Evolutionary conservation across 306 rosid genomes (phyloP).

Genomic region (Medicago truncatula): DNA sequence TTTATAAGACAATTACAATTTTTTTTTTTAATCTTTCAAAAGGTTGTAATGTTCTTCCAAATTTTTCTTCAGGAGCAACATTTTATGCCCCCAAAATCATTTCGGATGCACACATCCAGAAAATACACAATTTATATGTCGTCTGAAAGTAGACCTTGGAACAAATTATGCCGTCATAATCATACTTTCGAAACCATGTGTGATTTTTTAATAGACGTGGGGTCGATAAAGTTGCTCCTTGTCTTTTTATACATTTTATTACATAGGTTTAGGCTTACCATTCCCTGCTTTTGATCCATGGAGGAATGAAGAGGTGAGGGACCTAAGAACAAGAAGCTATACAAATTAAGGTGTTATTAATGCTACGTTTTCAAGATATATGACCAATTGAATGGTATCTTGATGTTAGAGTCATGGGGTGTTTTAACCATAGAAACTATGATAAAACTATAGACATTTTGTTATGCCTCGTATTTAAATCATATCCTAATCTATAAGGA

Average conservation of each 20-base stretch:
- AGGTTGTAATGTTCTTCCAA: neutral
- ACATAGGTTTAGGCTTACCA: conserved; percentile 17
- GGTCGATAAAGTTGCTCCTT: neutral
- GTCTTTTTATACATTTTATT: neutral
- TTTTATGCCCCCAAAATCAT: neutral
- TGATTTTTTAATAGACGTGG: neutral
- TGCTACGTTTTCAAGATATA: conserved; percentile 19
- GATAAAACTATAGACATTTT: conserved; percentile 13
- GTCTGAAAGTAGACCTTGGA: neutral
- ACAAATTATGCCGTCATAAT: neutral
- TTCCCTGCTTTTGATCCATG: conserved; percentile 53
- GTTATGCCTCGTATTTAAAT: conserved; percentile 23
- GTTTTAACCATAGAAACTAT: conserved; percentile 22
- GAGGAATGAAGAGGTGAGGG: conserved; percentile 39
- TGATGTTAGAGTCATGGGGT: conserved; percentile 26
- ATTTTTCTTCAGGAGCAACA: neutral
- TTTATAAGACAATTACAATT: neutral
- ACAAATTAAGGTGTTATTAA: conserved; percentile 1
- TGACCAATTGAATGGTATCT: conserved; percentile 14
- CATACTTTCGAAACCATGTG: neutral
- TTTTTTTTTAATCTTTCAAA: neutral
- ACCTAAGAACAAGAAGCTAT: conserved; percentile 7
- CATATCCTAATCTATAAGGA: neutral
- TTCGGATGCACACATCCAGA: neutral
- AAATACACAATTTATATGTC: neutral